phyloP scores from a whole-genome alignment of 2,329 filamentous ascomycete genomes.

The Ophiostoma sp. region DNA sequence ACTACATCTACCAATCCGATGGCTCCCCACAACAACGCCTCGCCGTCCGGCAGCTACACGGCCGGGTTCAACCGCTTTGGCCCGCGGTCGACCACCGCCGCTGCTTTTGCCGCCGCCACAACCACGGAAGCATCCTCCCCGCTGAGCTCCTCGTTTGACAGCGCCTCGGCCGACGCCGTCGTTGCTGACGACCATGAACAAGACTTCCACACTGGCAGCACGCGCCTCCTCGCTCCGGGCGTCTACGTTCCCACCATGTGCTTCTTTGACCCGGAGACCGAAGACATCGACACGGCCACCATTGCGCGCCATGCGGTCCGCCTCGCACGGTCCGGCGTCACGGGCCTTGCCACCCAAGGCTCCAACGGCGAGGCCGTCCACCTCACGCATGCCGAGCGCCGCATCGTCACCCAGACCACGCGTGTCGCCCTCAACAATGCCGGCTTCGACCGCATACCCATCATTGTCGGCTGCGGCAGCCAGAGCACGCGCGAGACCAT shows the following conservation, averaged over 20 bases:
- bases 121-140: conserved; percentile 33
- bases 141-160: conserved; percentile 29
- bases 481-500: conserved; percentile 70
- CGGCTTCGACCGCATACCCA: conserved; percentile 59
- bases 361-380: conserved; percentile 81
- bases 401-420: conserved; percentile 62
- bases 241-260: conserved; percentile 70
- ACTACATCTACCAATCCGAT: conserved; percentile 29
- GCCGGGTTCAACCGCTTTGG: conserved; percentile 37
- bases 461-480: conserved; percentile 71
- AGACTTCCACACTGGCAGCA: conserved; percentile 22
- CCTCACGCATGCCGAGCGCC: conserved; percentile 64
- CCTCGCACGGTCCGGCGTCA: conserved; percentile 67
- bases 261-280: conserved; percentile 61
- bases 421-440: conserved; percentile 62
- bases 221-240: conserved; percentile 41
- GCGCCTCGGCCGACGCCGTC: not conserved
- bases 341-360: conserved; percentile 70
- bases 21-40: conserved; percentile 45
- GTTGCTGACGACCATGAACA: not conserved
- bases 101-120: conserved; percentile 24
- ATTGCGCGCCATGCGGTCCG: conserved; percentile 58
- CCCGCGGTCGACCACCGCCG: conserved; percentile 25
- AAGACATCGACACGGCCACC: conserved; percentile 60
- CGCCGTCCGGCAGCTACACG: conserved; percentile 43